Conservation (phyloP, 176 grass and related monocot species). For the Puccinellia tenuiflora region DNA sequence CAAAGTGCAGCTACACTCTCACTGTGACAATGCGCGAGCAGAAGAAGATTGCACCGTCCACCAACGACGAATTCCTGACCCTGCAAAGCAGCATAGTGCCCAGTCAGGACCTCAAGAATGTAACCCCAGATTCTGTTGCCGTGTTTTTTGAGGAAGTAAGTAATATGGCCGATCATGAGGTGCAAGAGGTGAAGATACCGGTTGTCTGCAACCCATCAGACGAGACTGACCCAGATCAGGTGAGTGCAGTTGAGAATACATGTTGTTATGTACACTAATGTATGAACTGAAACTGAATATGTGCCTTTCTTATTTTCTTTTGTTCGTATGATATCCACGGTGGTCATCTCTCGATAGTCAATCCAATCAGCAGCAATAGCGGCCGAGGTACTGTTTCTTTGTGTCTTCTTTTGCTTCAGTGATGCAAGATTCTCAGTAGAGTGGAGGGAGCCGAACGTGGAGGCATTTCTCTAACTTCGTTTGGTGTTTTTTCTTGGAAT, state of each 20-base stretch:
- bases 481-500: background rate
- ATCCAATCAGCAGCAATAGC: background rate
- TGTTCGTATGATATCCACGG: background rate
- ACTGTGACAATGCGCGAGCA: background rate
- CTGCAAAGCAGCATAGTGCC: background rate
- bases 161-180: background rate
- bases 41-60: background rate
- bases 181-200: background rate
- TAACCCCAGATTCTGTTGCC: background rate
- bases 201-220: background rate
- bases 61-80: background rate
- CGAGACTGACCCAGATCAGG: background rate
- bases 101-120: background rate
- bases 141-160: background rate
- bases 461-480: background rate
- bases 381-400: background rate
- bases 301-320: background rate
- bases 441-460: background rate
- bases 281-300: background rate
- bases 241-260: background rate
- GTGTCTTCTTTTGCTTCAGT: background rate
- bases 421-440: background rate
- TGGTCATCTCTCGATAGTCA: background rate
- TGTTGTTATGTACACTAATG: background rate
- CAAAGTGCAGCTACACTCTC: slow-evolving; percentile 3